Evolutionary conservation across 768 basidiomycete species (phyloP).

Genomic region (Auriculariales sp.): DNA sequence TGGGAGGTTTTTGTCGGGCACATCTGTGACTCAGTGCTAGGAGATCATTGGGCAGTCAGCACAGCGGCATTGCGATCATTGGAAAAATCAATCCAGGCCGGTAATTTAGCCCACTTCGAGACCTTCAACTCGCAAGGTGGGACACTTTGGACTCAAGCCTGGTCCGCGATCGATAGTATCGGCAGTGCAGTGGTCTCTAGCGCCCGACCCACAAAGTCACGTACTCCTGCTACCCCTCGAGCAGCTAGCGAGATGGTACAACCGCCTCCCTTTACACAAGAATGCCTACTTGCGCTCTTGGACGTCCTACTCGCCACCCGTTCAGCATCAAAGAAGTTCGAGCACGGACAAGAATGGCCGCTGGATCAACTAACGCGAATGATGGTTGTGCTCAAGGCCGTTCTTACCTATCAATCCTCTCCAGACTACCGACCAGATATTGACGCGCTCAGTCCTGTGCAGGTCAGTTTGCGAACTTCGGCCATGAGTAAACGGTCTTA

Average conservation of each 20-base stretch:
- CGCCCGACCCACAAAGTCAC: slow-evolving; percentile 5
- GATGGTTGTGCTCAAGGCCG: slow-evolving; percentile 67
- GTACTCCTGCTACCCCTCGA: background rate
- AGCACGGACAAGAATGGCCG: slow-evolving; percentile 43
- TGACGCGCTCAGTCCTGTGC: slow-evolving; percentile 65
- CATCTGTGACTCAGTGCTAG: slow-evolving; percentile 53
- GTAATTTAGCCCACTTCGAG: slow-evolving; percentile 19
- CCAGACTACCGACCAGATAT: slow-evolving; percentile 83
- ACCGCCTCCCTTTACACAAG: slow-evolving; percentile 54
- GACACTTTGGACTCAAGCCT: slow-evolving; percentile 43
- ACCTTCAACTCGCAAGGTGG: slow-evolving; percentile 28
- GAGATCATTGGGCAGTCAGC: slow-evolving; percentile 55
- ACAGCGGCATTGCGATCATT: slow-evolving; percentile 76
- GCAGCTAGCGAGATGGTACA: background rate
- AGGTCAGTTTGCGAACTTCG: slow-evolving; percentile 29
- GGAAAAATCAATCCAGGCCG: slow-evolving; percentile 61
- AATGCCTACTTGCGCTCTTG: slow-evolving; percentile 70
- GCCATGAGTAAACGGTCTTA: background rate
- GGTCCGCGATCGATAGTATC: slow-evolving; percentile 55
- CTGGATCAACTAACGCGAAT: slow-evolving; percentile 49
- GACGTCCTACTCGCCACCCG: slow-evolving; percentile 53
- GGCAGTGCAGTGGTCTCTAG: slow-evolving; percentile 34
- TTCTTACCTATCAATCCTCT: slow-evolving; percentile 67
- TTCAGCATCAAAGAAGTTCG: slow-evolving; percentile 29
- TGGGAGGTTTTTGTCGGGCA: slow-evolving; percentile 66